Evolutionary conservation across 1,284 basidiomycete genomes (phyloP).

Genomic region (Cutaneotrichosporon cavernicola): DNA sequence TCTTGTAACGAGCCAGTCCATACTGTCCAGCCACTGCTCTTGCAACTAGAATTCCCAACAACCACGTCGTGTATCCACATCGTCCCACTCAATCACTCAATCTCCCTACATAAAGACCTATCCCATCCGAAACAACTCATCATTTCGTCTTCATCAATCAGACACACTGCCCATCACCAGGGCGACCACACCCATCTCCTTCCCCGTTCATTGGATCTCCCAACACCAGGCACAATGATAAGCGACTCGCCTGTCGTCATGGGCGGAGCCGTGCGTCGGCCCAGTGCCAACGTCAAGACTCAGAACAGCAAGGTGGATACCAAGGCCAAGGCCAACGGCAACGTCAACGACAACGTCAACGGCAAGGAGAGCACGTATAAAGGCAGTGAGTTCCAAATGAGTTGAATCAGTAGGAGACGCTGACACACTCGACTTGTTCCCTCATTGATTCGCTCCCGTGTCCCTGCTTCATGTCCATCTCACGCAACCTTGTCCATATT

Average conservation of each 20-base stretch:
- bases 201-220: neutral
- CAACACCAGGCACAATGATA: neutral
- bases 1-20: neutral
- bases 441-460: too few species aligned
- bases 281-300: too few species aligned
- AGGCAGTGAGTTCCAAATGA: slow-evolving; percentile 12
- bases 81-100: too few species aligned
- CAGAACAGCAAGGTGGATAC: neutral
- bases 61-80: too few species aligned
- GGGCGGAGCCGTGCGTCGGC: neutral
- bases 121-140: too few species aligned
- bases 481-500: neutral
- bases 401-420: neutral
- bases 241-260: neutral
- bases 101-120: too few species aligned
- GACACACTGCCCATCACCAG: neutral
- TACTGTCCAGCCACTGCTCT: neutral
- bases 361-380: neutral
- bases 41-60: neutral
- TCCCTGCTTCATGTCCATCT: too few species aligned
- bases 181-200: neutral
- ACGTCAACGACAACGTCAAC: neutral
- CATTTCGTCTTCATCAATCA: too few species aligned
- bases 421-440: too few species aligned
- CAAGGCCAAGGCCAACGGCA: neutral